Percentiles rank a stretch among this genome's conserved stretches.
Evolutionary conservation across 2,329 filamentous ascomycete species (phyloP).

Genomic region (Talaromyces sp.): DNA sequence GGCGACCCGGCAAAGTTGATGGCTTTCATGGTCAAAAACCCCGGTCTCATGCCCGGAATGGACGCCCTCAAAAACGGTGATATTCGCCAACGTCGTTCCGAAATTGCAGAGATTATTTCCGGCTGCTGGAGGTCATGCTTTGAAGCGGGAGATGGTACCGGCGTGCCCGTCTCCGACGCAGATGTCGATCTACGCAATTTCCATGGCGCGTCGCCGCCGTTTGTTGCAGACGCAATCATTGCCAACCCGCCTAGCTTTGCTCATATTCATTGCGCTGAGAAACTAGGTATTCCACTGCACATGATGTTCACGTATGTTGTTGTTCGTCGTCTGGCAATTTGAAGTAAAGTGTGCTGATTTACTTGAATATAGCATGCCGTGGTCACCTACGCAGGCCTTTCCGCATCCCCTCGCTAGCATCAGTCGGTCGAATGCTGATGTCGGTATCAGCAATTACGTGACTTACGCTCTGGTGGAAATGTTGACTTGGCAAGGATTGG

Average conservation of each 20-base stretch:
- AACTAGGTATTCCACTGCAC: slow-evolving; percentile 70
- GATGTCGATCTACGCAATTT: slow-evolving; percentile 41
- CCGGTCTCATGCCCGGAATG: slow-evolving; percentile 77
- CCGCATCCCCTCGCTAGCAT: slow-evolving; percentile 84
- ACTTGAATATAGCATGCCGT: slow-evolving; percentile 64
- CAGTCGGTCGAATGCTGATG: slow-evolving; percentile 68
- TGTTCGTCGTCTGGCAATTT: not conserved
- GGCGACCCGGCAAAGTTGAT: slow-evolving; percentile 71
- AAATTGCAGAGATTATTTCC: slow-evolving; percentile 73
- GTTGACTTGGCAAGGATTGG: slow-evolving; percentile 88
- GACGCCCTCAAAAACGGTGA: slow-evolving; percentile 73
- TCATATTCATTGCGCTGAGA: slow-evolving; percentile 75
- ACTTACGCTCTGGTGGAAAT: slow-evolving; percentile 83
- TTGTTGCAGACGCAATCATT: slow-evolving; percentile 85
- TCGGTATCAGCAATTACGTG: slow-evolving; percentile 74
- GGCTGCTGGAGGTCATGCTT: slow-evolving; percentile 86
- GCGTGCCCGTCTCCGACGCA: slow-evolving; percentile 20
- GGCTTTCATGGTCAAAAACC: slow-evolving; percentile 91
- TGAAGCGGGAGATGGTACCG: slow-evolving; percentile 66
- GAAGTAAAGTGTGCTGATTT: slow-evolving; percentile 8
- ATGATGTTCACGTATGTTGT: slow-evolving; percentile 77
- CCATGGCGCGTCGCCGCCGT: slow-evolving; percentile 45
- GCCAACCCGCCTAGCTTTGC: slow-evolving; percentile 77
- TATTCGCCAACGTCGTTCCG: slow-evolving; percentile 67
- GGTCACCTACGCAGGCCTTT: slow-evolving; percentile 79